These are phyloP conservation scores for Leccinum insolens DNA, from an alignment of 1,284 basidiomycete genomes.

Conservation along the genomic window DNA sequence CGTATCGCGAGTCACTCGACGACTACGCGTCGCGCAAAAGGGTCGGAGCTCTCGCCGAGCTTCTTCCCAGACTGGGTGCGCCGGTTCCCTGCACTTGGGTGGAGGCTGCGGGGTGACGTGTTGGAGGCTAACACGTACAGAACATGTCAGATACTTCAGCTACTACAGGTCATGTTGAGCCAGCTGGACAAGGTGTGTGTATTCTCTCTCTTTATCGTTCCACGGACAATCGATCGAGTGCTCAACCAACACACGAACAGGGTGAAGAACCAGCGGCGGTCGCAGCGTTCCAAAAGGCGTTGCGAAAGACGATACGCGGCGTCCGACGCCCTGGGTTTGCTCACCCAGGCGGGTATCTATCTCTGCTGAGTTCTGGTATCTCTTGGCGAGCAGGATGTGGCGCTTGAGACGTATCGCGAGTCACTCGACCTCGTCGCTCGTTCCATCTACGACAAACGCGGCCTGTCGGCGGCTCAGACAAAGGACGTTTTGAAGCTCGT, in stretches of 20 bases:
- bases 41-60: conserved; percentile 69
- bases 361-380: too few species aligned
- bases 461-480: conserved; percentile 67
- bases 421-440: conserved; percentile 48
- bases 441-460: conserved; percentile 51
- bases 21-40: conserved; percentile 84
- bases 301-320: conserved; percentile 48
- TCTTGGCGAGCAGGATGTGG: too few species aligned
- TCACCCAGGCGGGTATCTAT: too few species aligned
- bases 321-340: too few species aligned
- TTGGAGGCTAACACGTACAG: conserved; percentile 73
- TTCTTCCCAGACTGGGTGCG: conserved; percentile 85
- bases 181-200: conserved; percentile 43
- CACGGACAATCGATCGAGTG: background rate
- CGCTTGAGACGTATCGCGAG: too few species aligned
- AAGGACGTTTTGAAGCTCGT: conserved; percentile 83
- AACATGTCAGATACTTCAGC: conserved; percentile 72
- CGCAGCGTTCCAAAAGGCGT: conserved; percentile 44
- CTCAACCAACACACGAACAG: conserved; percentile 18
- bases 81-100: conserved; percentile 69
- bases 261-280: conserved; percentile 42
- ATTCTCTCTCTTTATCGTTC: background rate
- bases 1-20: conserved; percentile 70
- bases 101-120: conserved; percentile 66
- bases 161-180: conserved; percentile 70